Evolutionary conservation across 2,329 filamentous ascomycete species (phyloP), one percentile per base, ranked within the genome.

Genomic region (Fusarium pseudocircinatum): DNA sequence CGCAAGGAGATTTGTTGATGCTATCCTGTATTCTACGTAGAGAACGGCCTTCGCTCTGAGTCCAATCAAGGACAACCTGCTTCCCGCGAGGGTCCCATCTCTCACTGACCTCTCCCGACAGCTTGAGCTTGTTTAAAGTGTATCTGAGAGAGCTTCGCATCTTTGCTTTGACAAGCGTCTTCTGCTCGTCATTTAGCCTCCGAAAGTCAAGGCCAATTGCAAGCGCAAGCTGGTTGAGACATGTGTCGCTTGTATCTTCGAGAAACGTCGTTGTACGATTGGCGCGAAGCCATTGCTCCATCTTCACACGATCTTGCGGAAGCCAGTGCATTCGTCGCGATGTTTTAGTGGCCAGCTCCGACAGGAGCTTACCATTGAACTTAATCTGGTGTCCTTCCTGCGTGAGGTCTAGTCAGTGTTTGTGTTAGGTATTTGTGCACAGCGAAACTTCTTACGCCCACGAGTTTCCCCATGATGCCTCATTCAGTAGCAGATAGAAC

Each of bases 11-110:
- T 15, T 18, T 43, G 6, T 18, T 4, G 2, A 8, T 16, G 11
- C 10, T 11, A 43, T 18, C 4, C 4, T 11, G n/a, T 24, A 43
- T 0, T 24, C 6, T n/a, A 18, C 15, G n/a, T 6, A 8, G 40
- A 13, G 15, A 7, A 4, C 4, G 6, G n/a, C n/a, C 15, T 7
- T 11, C 15, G 24, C 40, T 24, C 10, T 24, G n/a, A 5, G 10
- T 12, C 40, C 40, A 43, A 18, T 43, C 40, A 16, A 43, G 40
- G 15, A 43, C 11, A 24, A 24, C 40, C 2, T 12, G 40, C n/a
- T 43, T 24, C n/a, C 10, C n/a, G 16, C 15, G 10, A 18, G 40
- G 40, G n/a, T 24, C 40, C 40, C 40, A 43, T 43, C 6, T 43
- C n/a, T 43, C 40, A 1, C 6, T 24, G n/a, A 24, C 40, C 40